Evolutionary conservation across 257 asterid species (phyloP), one percentile per base, ranked within the genome.

Genomic region (Gentiana dahurica): DNA sequence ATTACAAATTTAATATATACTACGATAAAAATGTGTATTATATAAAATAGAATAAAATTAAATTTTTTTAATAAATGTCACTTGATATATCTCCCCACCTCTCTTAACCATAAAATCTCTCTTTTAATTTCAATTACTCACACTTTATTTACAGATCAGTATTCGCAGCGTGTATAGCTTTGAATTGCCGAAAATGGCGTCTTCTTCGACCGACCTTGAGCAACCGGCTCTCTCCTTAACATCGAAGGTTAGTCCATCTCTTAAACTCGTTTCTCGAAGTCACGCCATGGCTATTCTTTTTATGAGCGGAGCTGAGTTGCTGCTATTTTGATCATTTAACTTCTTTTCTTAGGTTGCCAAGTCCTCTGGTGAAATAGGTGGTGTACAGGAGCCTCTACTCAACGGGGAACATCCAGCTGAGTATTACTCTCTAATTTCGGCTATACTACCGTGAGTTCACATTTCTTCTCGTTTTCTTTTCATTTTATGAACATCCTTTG

Each of bases 391-490:
- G 74, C 86, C 89, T 65, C 95, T 89, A 35, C 24, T 89, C 47
- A 64, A 45, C 15, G 75, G 54, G 8, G 15, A 39, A 12, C 74
- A 43, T 35, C 80, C 70, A 36, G 48, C 51, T 9, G 87, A 87
- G 46, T 72, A 82, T n/a, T 91, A 74, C 65, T 73, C 98, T 3
- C 74, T 81, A 60, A 76, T 66, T 58, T 74, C 95, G 3, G 83
- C 83, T 5, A 71, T 81, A 61, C 80, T 82, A 59, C 89, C 95
- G 96, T 91, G 66, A 84, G 96, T 82, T 62, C 36, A 24, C 24
- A 24, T 24, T 12, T 39, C 34, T 33, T 48, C 35, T 36, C 68
- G 32, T 12, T 9, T 55, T 34, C 13, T 13, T 41, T 5, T 41
- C 5, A 41, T 5, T 41, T 41, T 10, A 5, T 41, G 2, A 41